phyloP scores from a whole-genome alignment of 768 basidiomycete genomes.

The Hypholoma sublateritium region DNA sequence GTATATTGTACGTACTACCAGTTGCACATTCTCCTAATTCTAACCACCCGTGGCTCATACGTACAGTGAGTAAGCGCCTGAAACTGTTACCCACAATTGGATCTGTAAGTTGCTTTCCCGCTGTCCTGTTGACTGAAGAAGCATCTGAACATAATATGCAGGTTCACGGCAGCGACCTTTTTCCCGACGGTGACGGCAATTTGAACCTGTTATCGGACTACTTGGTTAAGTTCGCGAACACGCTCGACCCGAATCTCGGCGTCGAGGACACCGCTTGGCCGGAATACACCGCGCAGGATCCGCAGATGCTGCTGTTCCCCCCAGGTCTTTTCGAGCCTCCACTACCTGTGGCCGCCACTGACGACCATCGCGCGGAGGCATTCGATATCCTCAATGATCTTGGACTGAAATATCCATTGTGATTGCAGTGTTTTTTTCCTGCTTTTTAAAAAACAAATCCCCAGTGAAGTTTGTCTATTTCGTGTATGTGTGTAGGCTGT shows the following conservation, averaged over 20 bases:
- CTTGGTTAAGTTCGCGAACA: not conserved
- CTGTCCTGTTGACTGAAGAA: no score
- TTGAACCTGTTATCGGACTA: not conserved
- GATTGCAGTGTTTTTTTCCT: not conserved
- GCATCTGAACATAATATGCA: not conserved
- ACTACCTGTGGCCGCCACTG: not conserved
- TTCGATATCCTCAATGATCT: not conserved
- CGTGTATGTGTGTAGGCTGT: no score
- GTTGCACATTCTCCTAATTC: not conserved
- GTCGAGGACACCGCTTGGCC: not conserved
- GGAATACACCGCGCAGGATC: not conserved
- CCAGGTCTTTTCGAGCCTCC: not conserved
- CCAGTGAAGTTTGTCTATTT: no score
- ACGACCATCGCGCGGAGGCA: not conserved
- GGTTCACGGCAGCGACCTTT: not conserved
- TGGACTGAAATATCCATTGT: not conserved
- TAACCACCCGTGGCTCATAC: not conserved
- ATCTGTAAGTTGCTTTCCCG: not conserved
- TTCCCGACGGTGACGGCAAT: not conserved
- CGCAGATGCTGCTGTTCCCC: not conserved
- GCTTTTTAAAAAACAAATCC: no score
- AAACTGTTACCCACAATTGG: not conserved
- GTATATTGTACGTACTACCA: conserved; percentile 43
- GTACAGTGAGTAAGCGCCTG: not conserved
- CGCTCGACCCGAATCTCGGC: not conserved